Evolutionary conservation across 2,329 filamentous ascomycete genomes (phyloP), one percentile per base, ranked within the genome.

Genomic region (Achaetomium macrosporum): DNA sequence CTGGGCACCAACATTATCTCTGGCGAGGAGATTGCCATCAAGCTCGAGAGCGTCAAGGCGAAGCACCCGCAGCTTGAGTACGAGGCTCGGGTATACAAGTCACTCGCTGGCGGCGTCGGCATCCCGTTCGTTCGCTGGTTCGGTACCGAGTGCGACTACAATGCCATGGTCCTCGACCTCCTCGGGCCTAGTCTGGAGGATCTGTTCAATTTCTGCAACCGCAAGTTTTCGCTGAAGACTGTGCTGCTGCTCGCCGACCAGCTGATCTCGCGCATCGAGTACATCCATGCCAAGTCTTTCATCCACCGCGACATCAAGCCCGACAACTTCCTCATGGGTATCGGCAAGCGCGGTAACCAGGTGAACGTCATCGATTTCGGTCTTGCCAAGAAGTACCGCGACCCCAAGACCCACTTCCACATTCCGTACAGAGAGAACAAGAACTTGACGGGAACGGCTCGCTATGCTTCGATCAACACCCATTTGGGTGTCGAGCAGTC

Each of bases 381-480:
- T 79, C 79, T 99, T 62, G 93, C 93, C 69, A 99, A 97, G 87
- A 97, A 97, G 79, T 99, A 97, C 79, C 88, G 93, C 63, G 93
- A 97, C 79, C 93, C 93, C 56, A 99, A 99, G 86, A 97, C 93
- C 55, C 92, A 97, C 76, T 97, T 97, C 79, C 93, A 99, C 75
- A 99, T 97, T 58, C 93, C 93, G 43, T 97, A 99, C 81, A 86
- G 93, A 76, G 93, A 97, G 89, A 97, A 97, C 86, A 97, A 99
- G 88, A 97, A 97, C 82, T 78, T 99, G 74, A 99, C 93, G 50
- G 93, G 93, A 71, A 99, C 93, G 66, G 93, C 93, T 65, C 92
- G 93, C 71, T 99, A 99, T 74, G 93, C 93, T 59, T 95, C 88
- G 59, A 99, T 99, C 78, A 99, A 99, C 79, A 99, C 93, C 57